Conservation (phyloP, 2,329 filamentous ascomycete genomes). For the Neocucurbitaria cava region DNA sequence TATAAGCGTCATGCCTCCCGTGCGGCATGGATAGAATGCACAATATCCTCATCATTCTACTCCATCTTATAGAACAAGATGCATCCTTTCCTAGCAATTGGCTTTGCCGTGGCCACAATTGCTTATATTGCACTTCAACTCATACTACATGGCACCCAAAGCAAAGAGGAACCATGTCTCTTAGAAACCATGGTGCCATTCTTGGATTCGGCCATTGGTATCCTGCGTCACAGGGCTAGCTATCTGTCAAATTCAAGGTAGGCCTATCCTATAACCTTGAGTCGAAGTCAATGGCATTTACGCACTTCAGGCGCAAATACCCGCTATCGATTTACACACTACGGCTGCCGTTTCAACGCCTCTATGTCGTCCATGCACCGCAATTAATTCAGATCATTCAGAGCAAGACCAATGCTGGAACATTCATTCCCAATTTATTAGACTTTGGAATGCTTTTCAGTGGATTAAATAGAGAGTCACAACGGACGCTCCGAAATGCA, state of each 20-base stretch:
- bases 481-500: slow-evolving; percentile 16
- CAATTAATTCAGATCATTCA: slow-evolving; percentile 50
- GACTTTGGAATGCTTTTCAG: slow-evolving; percentile 42
- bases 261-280: not conserved
- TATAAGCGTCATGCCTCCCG: not conserved
- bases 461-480: slow-evolving; percentile 27
- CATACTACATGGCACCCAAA: slow-evolving; percentile 19
- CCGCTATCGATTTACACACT: slow-evolving; percentile 51
- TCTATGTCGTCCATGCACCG: slow-evolving; percentile 52
- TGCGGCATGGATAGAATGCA: not conserved
- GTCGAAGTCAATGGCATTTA: not conserved
- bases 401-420: slow-evolving; percentile 46
- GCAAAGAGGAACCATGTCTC: slow-evolving; percentile 20
- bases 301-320: slow-evolving; percentile 15
- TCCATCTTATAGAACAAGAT: not conserved
- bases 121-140: slow-evolving; percentile 8
- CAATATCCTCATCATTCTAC: not conserved
- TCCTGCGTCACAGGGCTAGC: slow-evolving; percentile 17
- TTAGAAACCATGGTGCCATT: slow-evolving; percentile 20
- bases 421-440: slow-evolving; percentile 48
- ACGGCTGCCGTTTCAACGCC: slow-evolving; percentile 49
- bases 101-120: not conserved
- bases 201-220: slow-evolving; percentile 22
- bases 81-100: slow-evolving; percentile 2
- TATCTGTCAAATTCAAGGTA: slow-evolving; percentile 23